Percentiles rank a stretch among this genome's conserved stretches.
Evolutionary conservation across 768 basidiomycete species (phyloP).

Genomic region (Suillus clintonianus): DNA sequence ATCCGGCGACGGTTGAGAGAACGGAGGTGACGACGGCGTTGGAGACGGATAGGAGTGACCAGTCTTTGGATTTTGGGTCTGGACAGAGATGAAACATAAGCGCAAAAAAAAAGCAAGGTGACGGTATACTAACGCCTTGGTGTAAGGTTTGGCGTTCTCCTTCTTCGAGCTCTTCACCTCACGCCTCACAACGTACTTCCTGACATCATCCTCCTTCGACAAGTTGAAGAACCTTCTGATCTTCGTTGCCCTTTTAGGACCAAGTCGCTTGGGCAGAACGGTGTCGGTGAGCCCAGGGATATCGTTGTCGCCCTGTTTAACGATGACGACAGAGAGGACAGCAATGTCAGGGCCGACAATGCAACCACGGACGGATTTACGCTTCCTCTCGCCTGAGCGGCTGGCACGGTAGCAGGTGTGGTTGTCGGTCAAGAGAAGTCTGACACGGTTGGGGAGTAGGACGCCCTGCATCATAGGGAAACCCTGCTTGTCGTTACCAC

Average conservation of each 20-base stretch:
- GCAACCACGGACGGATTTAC: constrained; percentile 98
- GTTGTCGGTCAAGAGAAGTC: constrained; percentile 90
- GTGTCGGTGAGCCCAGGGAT: constrained; percentile 91
- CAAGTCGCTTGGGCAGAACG: constrained; percentile 92
- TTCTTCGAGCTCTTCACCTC: constrained; percentile 92
- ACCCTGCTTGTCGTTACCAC: constrained; percentile 98
- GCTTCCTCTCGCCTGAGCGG: constrained; percentile 93
- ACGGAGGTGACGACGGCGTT: constrained; percentile 91
- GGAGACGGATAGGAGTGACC: constrained; percentile 92
- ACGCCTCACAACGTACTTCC: constrained; percentile 93
- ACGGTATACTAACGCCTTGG: constrained; percentile 79
- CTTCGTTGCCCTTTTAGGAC: constrained; percentile 97
- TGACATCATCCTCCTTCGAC: constrained; percentile 96
- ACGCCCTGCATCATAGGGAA: constrained; percentile 99
- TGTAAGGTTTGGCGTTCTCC: constrained; percentile 88
- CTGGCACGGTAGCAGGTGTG: constrained; percentile 98
- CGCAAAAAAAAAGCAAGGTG: not conserved
- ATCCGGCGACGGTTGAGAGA: constrained; percentile 86
- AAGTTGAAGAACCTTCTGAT: constrained; percentile 98
- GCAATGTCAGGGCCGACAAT: constrained; percentile 97
- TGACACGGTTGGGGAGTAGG: constrained; percentile 90
- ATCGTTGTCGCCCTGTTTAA: constrained; percentile 92
- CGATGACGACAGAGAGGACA: constrained; percentile 89
- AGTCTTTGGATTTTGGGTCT: constrained; percentile 97
- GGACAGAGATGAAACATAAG: constrained; percentile 7